Base-by-base conservation (phyloP, 2,329 filamentous ascomycete genomes). In the Drechslera avenae region DNA sequence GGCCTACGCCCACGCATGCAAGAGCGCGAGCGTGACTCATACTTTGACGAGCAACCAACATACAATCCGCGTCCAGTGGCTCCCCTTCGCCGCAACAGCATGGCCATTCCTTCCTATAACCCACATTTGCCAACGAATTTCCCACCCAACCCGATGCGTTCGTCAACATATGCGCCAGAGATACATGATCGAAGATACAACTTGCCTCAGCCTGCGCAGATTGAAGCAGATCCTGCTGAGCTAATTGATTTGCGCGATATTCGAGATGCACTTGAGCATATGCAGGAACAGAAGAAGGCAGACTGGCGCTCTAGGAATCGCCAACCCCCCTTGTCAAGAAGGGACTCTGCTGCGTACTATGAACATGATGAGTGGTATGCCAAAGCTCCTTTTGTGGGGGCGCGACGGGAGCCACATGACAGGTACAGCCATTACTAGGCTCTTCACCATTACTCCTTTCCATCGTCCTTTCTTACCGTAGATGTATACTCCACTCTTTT, bases 21-120 rank as follows among this genome's bases (percentile, higher is more conserved):
- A 1, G 26, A 46, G 16, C 49, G 26, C 2, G 36, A 46, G 12
- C 42, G 32, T 0, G 37, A 49, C 2, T 26, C 46, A 0, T 62
- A 60, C 51, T 48, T 44, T 6, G 40, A 57, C 1, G 47, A 60
- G 1, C 48, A 59, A 6, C 42, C 37, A 8, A 10, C n/a, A 4
- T 43, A 50, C 33, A 7, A 32, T 4, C 9, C 34, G 6, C 55
- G 52, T 2, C 60, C 52, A 2, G 17, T 21, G 12, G 34, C 48
- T 1, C 36, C 41, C 3, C 39, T 50, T 37, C 60, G 59, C n/a
- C 55, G 56, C 52, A 54, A 52, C 8, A 63, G 50, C 19, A 26
- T 45, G 4, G 53, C 57, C 10, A 14, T 37, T 2, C 48, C 50
- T 12, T 28, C 48, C 16, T 18, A 3, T 7, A 21, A 7, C 1